Base-by-base conservation (phyloP, 768 basidiomycete species). In the Suillus subalutaceus region DNA sequence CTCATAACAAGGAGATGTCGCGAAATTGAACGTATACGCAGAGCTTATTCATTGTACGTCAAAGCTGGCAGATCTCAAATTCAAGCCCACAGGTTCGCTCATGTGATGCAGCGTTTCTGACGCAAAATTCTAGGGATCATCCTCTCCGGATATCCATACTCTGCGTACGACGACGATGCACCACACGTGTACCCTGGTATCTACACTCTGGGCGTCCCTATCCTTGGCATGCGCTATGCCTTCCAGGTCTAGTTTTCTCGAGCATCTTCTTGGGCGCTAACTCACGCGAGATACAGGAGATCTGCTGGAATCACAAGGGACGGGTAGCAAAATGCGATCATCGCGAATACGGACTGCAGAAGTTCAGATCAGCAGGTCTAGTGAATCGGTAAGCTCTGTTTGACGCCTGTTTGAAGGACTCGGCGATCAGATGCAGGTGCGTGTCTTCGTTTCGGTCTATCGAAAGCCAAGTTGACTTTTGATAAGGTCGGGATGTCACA, bases 401-500 rank as follows among this genome's bases (percentile, higher is more conserved):
- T 55, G 93, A 96, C 74, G 86, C 4, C 81, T 99, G 64, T 98
- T 99, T 70, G 86, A 93, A 63, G 90, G 90, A 3, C 81, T 99
- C 5, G 93, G 92, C n/a, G 87, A 91, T 26, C 90, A 94, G 71
- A 88, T 97, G 84, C 91, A 93, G 85, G 96, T 93, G 70, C 52
- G 81, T 70, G 41, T 62, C 9, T 37, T 37, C 16, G 23, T 50
- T 23, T 53, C 64, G 38, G n/a, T 30, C 1, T 16, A 13, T 16
- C 37, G 40, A 20, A 20, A 16, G 32, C 50, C 10, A 35, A 23
- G 7, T n/a, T 43, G 43, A 63, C 58, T 58, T 37, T 26, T 13
- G 48, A 44, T 63, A 4, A 99, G 97, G 97, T 99, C 60, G 99
- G 97, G 97, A 99, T 99, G 97, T 98, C 97, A 20, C 97, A 99